Conservation (phyloP, 768 basidiomycete species). For the Lactarius trivialis region DNA sequence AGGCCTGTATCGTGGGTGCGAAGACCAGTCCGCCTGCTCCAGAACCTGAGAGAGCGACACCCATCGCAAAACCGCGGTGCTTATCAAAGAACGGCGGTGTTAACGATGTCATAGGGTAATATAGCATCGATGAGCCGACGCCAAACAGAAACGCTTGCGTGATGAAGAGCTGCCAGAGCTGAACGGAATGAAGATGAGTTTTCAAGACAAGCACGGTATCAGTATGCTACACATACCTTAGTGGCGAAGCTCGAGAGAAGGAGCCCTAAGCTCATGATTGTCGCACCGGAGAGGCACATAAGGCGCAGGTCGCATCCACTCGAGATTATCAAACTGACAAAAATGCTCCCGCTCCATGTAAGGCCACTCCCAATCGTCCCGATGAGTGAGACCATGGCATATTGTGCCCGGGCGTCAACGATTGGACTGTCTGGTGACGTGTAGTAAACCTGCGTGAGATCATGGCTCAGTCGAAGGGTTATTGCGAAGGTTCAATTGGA, state of each 20-base stretch:
- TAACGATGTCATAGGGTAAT: constrained; percentile 39
- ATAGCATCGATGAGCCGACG: constrained; percentile 38
- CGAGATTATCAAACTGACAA: constrained; percentile 37
- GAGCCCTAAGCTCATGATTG: constrained; percentile 39
- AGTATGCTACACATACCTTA: constrained; percentile 23
- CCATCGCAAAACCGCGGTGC: constrained; percentile 42
- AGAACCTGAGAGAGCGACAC: constrained; percentile 36
- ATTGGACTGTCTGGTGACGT: constrained; percentile 35
- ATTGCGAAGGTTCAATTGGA: neutral
- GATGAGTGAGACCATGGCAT: constrained; percentile 37
- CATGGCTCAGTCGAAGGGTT: neutral
- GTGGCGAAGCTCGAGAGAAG: constrained; percentile 37
- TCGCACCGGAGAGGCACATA: constrained; percentile 34
- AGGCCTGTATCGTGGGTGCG: constrained; percentile 34
- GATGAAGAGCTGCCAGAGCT: constrained; percentile 41
- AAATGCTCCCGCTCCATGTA: constrained; percentile 42
- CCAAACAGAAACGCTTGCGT: constrained; percentile 40
- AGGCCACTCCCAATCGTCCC: constrained; percentile 40
- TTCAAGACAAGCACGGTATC: neutral
- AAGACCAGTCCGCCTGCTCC: constrained; percentile 41
- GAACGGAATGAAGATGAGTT: neutral
- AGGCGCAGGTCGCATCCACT: constrained; percentile 30
- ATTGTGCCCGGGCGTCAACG: constrained; percentile 31
- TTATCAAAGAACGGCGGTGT: constrained; percentile 39
- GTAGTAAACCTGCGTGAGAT: constrained; percentile 35